A percentile compares a stretch with the other conserved stretches of the same genome.
These are phyloP conservation scores for Ophiostoma montium DNA, from an alignment of 2,329 filamentous ascomycete genomes.

Conservation along the genomic window DNA sequence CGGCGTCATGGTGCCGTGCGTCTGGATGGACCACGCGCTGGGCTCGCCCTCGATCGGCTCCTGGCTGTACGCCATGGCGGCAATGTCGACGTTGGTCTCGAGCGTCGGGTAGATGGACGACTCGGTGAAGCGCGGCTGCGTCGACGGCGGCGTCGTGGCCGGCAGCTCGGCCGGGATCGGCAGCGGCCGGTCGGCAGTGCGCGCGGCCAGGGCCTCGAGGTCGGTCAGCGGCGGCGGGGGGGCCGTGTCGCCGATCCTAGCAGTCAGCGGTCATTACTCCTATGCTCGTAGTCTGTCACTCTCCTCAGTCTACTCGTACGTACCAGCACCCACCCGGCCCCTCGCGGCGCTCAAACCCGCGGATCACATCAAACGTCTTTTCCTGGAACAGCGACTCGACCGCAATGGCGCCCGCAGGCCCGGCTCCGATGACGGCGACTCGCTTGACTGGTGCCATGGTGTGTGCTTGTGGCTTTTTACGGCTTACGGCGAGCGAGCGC, in stretches of 20 bases:
- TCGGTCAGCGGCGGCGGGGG: conserved; percentile 22
- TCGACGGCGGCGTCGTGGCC: conserved; percentile 25
- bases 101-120: conserved; percentile 10
- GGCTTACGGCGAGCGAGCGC: too few species aligned
- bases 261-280: too few species aligned
- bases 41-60: conserved; percentile 6
- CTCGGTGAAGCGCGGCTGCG: conserved; percentile 8
- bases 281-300: too few species aligned
- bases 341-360: conserved; percentile 28
- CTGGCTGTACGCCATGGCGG: conserved; percentile 41
- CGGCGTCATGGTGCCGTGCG: conserved; percentile 43
- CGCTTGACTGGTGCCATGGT: conserved; percentile 1
- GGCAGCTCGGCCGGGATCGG: conserved; percentile 32
- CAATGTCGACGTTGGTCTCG: conserved; percentile 42
- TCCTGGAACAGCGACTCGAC: conserved; percentile 19
- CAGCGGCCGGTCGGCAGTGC: conserved; percentile 33
- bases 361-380: conserved; percentile 26
- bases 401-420: conserved; percentile 23
- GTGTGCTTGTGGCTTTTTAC: too few species aligned
- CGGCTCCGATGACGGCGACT: conserved; percentile 21
- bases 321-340: conserved; percentile 32
- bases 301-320: background rate
- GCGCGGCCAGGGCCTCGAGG: conserved; percentile 25
- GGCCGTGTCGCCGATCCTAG: conserved; percentile 38
- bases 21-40: conserved; percentile 22